Conservation (phyloP, 2,329 filamentous ascomycete species). For the Fonsecaea pugnacius region DNA sequence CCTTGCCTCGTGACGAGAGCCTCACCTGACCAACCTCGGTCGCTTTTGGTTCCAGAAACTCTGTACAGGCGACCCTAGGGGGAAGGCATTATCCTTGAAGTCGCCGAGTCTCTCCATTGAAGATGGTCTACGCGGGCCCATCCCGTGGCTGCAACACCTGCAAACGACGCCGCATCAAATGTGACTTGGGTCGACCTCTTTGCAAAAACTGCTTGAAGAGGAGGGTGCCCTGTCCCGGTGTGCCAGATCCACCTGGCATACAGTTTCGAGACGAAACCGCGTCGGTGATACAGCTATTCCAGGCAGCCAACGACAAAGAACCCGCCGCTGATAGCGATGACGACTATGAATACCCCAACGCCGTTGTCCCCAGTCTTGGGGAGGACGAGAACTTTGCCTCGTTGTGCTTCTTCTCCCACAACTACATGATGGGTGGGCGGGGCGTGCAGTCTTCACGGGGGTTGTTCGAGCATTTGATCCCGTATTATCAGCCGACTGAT, state of each 20-base stretch:
- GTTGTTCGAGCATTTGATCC: slow-evolving; percentile 10
- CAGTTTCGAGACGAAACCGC: slow-evolving; percentile 6
- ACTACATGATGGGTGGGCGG: slow-evolving; percentile 6
- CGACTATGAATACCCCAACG: background rate
- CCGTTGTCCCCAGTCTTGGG: slow-evolving; percentile 2
- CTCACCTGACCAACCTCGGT: background rate
- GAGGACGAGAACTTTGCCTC: slow-evolving; percentile 10
- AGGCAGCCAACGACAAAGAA: background rate
- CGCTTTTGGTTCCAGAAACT: background rate
- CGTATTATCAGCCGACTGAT: slow-evolving; percentile 1
- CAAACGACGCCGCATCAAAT: slow-evolving; percentile 1
- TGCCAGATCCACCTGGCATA: slow-evolving; percentile 3
- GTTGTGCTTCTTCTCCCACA: slow-evolving; percentile 9
- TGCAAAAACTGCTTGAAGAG: slow-evolving; percentile 14
- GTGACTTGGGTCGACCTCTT: background rate
- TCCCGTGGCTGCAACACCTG: slow-evolving; percentile 1
- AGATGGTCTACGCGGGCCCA: slow-evolving; percentile 11
- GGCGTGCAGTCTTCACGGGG: slow-evolving; percentile 11
- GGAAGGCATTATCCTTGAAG: background rate
- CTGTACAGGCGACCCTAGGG: background rate
- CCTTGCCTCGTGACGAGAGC: background rate
- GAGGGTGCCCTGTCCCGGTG: slow-evolving; percentile 4
- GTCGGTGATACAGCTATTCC: slow-evolving; percentile 4
- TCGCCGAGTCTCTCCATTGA: background rate
- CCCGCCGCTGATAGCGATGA: background rate